These are phyloP conservation scores for Capsicum baccatum DNA, from an alignment of 257 asterid genomes.

Conservation along the genomic window DNA sequence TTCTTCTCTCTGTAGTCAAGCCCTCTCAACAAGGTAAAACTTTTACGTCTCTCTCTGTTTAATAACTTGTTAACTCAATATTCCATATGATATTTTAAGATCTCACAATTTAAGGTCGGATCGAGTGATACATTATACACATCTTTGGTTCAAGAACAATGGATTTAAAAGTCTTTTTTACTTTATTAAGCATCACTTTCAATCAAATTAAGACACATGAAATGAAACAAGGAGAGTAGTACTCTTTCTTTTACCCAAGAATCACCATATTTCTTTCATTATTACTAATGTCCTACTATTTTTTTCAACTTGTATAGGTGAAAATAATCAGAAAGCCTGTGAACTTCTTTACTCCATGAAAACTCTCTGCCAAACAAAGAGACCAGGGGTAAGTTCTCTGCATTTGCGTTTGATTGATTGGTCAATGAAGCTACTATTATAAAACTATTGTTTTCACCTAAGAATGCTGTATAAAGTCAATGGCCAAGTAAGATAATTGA, in stretches of 20 bases:
- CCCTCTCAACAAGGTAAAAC: slow-evolving; percentile 50
- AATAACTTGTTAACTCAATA: no score
- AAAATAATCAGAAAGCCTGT: slow-evolving; percentile 41
- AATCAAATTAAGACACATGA: not conserved
- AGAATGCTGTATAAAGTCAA: not conserved
- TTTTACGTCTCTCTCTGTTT: not conserved
- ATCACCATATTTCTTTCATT: not conserved
- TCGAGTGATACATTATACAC: no score
- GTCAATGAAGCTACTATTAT: not conserved
- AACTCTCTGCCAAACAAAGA: slow-evolving; percentile 53
- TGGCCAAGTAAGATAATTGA: not conserved
- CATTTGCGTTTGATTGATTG: not conserved
- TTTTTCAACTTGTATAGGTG: slow-evolving; percentile 46
- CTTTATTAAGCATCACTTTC: not conserved
- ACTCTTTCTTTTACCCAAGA: not conserved
- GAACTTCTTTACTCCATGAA: slow-evolving; percentile 54
- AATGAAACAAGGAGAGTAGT: not conserved
- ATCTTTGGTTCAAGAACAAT: not conserved
- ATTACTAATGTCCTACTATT: not conserved
- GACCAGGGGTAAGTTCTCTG: slow-evolving; percentile 61
- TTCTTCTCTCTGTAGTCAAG: slow-evolving; percentile 66
- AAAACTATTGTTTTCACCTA: slow-evolving; percentile 19
- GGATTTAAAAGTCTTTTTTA: not conserved
- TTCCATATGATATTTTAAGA: not conserved
- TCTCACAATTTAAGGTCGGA: not conserved